Evolutionary conservation across 495 filamentous ascomycete genomes (phyloP).

Genomic region (Penicillium silybi): DNA sequence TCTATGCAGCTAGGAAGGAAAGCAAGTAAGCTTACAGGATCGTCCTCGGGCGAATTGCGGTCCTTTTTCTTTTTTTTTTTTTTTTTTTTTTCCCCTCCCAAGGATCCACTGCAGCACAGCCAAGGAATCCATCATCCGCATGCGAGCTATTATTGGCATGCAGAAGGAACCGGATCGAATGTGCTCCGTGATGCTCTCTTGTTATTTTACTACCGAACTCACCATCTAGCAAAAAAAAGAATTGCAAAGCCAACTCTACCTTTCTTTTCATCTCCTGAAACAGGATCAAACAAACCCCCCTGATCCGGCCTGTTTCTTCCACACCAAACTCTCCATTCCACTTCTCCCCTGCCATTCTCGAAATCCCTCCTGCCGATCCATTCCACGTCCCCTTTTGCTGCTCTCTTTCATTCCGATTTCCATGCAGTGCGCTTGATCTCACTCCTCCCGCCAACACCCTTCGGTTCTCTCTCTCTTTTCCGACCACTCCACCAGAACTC

Average conservation of each 20-base stretch:
- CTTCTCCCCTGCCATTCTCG: conserved; percentile 29
- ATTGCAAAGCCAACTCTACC: background rate
- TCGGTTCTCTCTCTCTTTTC: background rate
- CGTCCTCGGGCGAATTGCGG: background rate
- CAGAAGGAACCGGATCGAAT: conserved; percentile 18
- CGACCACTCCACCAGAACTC: conserved; percentile 1
- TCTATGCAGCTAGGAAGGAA: background rate
- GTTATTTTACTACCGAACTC: background rate
- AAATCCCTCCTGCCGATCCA: conserved; percentile 46
- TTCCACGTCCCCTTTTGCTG: conserved; percentile 24
- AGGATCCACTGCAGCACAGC: conserved; percentile 12
- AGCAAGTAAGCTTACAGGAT: background rate
- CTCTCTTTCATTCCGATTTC: conserved; percentile 14
- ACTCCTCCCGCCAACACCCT: background rate
- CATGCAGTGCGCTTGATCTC: conserved; percentile 19
- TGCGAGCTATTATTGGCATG: conserved; percentile 21
- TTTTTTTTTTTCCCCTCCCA: background rate
- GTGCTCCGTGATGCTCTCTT: background rate
- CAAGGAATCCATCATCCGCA: conserved; percentile 8
- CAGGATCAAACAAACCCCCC: background rate
- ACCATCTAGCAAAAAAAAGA: background rate
- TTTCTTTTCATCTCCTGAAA: background rate
- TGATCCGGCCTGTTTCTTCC: conserved; percentile 1
- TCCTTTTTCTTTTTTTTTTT: background rate
- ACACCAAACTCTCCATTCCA: conserved; percentile 10